Evolutionary conservation across 176 grass and related monocot genomes (phyloP).

Genomic region (Eremochloa ophiuroides): DNA sequence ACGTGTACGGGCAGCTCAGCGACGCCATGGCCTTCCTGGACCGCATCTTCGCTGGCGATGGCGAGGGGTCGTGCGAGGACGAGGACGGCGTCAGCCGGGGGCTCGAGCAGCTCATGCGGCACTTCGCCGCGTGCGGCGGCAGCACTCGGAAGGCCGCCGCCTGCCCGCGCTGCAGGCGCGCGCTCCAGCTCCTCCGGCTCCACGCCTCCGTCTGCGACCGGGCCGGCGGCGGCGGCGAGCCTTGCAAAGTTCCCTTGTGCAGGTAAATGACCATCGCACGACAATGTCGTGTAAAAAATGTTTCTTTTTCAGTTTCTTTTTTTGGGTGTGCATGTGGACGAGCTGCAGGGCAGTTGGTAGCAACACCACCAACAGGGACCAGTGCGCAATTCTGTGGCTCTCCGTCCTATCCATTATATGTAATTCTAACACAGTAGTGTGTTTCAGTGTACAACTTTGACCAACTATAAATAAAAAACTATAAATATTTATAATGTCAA

Average conservation of each 20-base stretch:
- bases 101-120: conserved; percentile 44
- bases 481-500: no score
- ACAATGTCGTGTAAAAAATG: background rate
- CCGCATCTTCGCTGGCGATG: conserved; percentile 17
- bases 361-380: background rate
- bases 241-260: conserved; percentile 61
- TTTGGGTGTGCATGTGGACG: background rate
- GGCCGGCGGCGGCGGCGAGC: background rate
- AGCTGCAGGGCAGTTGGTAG: background rate
- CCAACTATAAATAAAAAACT: no score
- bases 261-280: conserved; percentile 28
- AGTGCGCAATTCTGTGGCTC: background rate
- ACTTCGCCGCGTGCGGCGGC: conserved; percentile 46
- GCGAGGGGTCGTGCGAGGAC: background rate
- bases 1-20: conserved; percentile 56
- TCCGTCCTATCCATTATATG: no score
- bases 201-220: conserved; percentile 63
- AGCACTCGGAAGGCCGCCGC: background rate
- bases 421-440: no score
- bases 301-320: background rate
- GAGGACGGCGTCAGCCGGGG: conserved; percentile 25
- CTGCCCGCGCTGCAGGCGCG: conserved; percentile 57
- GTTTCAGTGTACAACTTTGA: no score
- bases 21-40: conserved; percentile 60
- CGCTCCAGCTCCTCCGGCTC: conserved; percentile 57